Evolutionary conservation across 1,139 yeast species (phyloP).

Genomic region (Candida tetrigidarum): DNA sequence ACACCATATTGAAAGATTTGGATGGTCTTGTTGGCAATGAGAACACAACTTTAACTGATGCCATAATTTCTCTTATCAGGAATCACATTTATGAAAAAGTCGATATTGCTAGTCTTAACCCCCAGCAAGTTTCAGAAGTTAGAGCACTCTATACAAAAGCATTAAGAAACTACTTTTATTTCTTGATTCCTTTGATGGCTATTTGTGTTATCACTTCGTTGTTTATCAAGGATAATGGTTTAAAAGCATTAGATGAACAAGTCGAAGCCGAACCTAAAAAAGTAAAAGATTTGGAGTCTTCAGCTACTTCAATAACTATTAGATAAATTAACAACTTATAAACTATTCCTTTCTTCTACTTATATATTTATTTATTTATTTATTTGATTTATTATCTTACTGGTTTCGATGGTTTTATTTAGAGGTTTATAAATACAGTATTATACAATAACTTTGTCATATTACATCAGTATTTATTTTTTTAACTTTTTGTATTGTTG

Average conservation of each 20-base stretch:
- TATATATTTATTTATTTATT: not conserved
- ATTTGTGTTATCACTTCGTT: slow-evolving; percentile 39
- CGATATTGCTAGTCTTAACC: slow-evolving; percentile 20
- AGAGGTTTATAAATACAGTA: not conserved
- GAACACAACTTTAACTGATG: slow-evolving; percentile 15
- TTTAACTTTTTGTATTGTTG: too few species aligned
- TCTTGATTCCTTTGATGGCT: slow-evolving; percentile 46
- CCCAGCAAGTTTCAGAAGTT: slow-evolving; percentile 27
- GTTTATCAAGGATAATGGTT: slow-evolving; percentile 44
- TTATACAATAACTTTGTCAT: not conserved
- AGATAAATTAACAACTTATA: not conserved
- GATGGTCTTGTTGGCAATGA: slow-evolving; percentile 1
- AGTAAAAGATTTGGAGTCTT: slow-evolving; percentile 15
- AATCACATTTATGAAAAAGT: slow-evolving; percentile 23
- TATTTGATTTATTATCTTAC: not conserved
- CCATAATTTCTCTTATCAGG: slow-evolving; percentile 22
- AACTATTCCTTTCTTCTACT: not conserved
- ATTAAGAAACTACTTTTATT: slow-evolving; percentile 41
- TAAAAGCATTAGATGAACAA: slow-evolving; percentile 39
- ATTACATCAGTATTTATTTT: too few species aligned
- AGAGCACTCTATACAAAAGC: slow-evolving; percentile 36
- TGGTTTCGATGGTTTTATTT: not conserved
- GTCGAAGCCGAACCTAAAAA: slow-evolving; percentile 8
- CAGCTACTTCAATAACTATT: slow-evolving; percentile 16
- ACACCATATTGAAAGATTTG: slow-evolving; percentile 21